Base-by-base conservation (phyloP, 495 filamentous ascomycete genomes). In the Tuber umbilicatum region DNA sequence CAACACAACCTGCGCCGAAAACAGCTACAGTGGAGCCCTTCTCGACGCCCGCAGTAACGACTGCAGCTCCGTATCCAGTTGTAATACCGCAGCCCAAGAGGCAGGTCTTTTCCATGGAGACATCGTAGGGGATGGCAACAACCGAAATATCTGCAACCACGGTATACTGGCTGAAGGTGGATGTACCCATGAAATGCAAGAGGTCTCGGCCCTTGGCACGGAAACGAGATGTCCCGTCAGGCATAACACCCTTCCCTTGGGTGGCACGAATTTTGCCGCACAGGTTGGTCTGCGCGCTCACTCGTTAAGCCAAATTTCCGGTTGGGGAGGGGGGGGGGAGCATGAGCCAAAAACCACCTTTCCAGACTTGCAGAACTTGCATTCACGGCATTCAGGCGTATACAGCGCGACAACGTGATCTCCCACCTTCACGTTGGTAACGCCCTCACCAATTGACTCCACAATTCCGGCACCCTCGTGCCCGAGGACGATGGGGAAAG, bases 331-430 rank as follows among this genome's bases (percentile, higher is more conserved):
- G 70, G 31, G 71, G 70, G 68, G 45, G 70, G 64, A 70, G 31
- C 38, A 47, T 19, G 37, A 43, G 2, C 2, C 19, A 68, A 38
- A 72, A 35, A 35, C 38, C 42, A 82, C 80, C 75, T 99, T 99
- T 86, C 93, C 94, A 71, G 94, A 97, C 84, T 91, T 92, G 91
- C 95, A 99, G 90, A 99, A 98, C 86, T 99, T 99, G 90, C 95
- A 99, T 83, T 97, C 94, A 70, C 87, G 85, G 87, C 95, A 99
- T 86, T 99, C 95, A 74, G 95, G 96, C 23, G 81, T 82, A 78
- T 99, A 99, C 73, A 99, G 93, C 80, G 95, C 96, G 73, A 99
- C 88, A 75, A 99, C 95, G 83, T 96, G 89, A 85, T 95, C 92
- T 73, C 92, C 93, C n/a, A 87, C 87, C 87, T 97, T 96, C 81